These are phyloP conservation scores for Cinnamomum chago DNA, from an alignment of 164 flowering plant genomes.

Conservation along the genomic window DNA sequence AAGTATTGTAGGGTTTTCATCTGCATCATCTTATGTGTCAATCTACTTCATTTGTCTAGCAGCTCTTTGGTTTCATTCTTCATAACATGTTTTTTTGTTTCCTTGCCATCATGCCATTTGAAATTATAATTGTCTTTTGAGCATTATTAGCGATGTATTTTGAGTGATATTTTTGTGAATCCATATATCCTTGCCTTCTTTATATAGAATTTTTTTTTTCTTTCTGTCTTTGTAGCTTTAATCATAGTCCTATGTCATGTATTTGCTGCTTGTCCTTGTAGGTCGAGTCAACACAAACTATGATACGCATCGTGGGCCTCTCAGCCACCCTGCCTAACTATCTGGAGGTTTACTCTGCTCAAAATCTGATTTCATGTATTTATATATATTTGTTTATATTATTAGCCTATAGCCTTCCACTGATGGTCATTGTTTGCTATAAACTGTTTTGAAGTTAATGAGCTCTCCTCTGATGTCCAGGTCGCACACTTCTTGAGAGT, in stretches of 20 bases:
- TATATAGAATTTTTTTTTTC: neutral
- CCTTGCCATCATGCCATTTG: too few relatives aligned
- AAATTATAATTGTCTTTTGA: too few relatives aligned
- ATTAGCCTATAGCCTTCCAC: neutral
- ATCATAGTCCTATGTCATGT: neutral
- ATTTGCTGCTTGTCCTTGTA: slow-evolving; percentile 19
- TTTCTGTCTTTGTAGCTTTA: neutral
- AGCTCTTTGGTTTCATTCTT: too few relatives aligned
- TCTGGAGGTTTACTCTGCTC: slow-evolving; percentile 53
- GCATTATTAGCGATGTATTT: too few relatives aligned
- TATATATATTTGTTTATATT: too few relatives aligned
- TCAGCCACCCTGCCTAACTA: slow-evolving; percentile 98
- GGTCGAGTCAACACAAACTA: slow-evolving; percentile 96
- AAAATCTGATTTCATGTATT: neutral
- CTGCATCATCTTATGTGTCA: too few relatives aligned
- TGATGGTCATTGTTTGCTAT: neutral
- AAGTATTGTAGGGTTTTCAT: too few relatives aligned
- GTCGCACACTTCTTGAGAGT: slow-evolving; percentile 97
- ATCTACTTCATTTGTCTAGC: too few relatives aligned
- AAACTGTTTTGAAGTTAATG: slow-evolving; percentile 1
- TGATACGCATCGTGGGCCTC: slow-evolving; percentile 98
- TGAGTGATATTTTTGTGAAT: too few relatives aligned
- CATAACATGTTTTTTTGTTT: too few relatives aligned
- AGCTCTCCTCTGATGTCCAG: slow-evolving; percentile 28
- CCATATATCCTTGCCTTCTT: neutral